A percentile compares a stretch with the other conserved stretches of the same genome.
phyloP scores from a whole-genome alignment of 352 stramenopile genomes.

The Pythium pyrilobum region DNA sequence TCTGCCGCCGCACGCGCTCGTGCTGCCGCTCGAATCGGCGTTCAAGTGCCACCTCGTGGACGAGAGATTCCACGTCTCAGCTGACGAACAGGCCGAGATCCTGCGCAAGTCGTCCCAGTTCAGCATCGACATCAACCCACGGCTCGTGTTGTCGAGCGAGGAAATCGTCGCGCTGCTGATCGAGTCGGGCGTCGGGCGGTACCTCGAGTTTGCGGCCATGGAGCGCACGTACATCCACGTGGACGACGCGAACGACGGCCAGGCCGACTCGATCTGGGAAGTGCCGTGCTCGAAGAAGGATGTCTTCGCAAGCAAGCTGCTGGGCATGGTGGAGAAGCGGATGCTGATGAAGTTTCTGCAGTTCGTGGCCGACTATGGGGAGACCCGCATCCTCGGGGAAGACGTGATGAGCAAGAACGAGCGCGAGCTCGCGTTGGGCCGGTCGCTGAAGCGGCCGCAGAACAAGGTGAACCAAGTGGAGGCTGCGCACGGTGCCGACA shows the following conservation, averaged over 20 bases:
- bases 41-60: constrained; percentile 43
- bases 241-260: constrained; percentile 1
- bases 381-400: constrained; percentile 62
- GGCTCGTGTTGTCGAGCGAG: constrained; percentile 77
- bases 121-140: constrained; percentile 73
- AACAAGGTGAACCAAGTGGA: constrained; percentile 70
- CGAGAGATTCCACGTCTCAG: constrained; percentile 29
- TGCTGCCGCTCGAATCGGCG: constrained; percentile 39
- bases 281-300: constrained; percentile 89
- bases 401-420: constrained; percentile 87
- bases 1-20: not conserved
- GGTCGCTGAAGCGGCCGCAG: constrained; percentile 78
- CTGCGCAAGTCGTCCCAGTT: constrained; percentile 47
- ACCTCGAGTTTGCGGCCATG: constrained; percentile 86
- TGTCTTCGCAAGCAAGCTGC: constrained; percentile 82
- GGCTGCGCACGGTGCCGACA: constrained; percentile 5
- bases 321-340: constrained; percentile 85
- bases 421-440: constrained; percentile 62
- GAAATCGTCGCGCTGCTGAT: constrained; percentile 81
- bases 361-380: constrained; percentile 83
- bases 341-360: constrained; percentile 90
- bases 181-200: constrained; percentile 76
- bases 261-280: constrained; percentile 52
- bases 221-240: constrained; percentile 79
- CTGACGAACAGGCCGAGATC: constrained; percentile 30